A percentile compares a stretch with the other conserved stretches of the same genome.
phyloP scores from a whole-genome alignment of 768 basidiomycete genomes.

The Polyporus arcularius region DNA sequence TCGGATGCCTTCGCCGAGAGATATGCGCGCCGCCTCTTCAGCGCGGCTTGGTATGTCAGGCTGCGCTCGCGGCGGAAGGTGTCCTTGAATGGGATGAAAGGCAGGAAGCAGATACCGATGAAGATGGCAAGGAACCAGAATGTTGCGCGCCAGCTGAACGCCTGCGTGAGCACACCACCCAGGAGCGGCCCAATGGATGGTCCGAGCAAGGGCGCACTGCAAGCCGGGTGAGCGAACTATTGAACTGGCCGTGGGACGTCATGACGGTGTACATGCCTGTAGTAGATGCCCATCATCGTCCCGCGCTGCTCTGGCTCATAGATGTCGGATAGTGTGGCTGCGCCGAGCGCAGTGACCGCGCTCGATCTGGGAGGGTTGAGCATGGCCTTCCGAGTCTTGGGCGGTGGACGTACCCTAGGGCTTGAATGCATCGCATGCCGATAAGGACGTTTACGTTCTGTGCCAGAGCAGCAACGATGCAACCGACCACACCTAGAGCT shows the following conservation, averaged over 20 bases:
- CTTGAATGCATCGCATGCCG: conserved; percentile 70
- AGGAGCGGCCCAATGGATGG: conserved; percentile 68
- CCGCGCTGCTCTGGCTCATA: conserved; percentile 76
- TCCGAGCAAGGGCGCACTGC: conserved; percentile 75
- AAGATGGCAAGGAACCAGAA: conserved; percentile 82
- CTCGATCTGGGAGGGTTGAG: conserved; percentile 46
- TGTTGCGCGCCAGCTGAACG: conserved; percentile 74
- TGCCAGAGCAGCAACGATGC: conserved; percentile 57
- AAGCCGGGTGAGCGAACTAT: neutral
- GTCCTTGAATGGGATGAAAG: conserved; percentile 75
- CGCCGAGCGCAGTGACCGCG: conserved; percentile 71
- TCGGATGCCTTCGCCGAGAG: conserved; percentile 25
- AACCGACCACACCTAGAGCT: conserved; percentile 53
- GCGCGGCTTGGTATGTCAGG: conserved; percentile 69
- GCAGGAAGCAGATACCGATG: conserved; percentile 51
- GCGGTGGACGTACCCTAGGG: conserved; percentile 49
- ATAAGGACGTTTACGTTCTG: conserved; percentile 58
- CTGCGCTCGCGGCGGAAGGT: conserved; percentile 88
- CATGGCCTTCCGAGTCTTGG: neutral
- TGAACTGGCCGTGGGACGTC: neutral
- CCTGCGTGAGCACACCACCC: conserved; percentile 67
- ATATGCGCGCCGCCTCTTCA: conserved; percentile 41
- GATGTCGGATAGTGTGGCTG: conserved; percentile 77
- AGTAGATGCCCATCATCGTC: conserved; percentile 78
- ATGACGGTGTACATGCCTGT: conserved; percentile 30